A percentile compares a stretch with the other conserved stretches of the same genome.
These are phyloP conservation scores for Xylaria sp. DNA, from an alignment of 495 filamentous ascomycete species.

Conservation along the genomic window DNA sequence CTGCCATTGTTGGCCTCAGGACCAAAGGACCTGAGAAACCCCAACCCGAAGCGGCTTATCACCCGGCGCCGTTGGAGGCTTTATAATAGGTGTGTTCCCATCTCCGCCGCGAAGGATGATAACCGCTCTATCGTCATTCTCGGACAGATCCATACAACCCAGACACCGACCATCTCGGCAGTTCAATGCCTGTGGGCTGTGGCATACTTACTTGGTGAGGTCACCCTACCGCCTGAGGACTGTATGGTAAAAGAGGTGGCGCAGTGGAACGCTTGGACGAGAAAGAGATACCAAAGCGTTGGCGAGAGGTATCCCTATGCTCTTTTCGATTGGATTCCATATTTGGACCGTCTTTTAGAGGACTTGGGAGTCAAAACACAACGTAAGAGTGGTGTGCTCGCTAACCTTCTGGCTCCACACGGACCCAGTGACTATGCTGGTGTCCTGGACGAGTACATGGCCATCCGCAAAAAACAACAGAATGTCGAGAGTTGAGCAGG, in stretches of 20 bases:
- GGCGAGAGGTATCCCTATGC: conserved; percentile 66
- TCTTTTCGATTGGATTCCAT: conserved; percentile 70
- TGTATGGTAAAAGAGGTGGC: conserved; percentile 34
- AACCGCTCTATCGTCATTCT: conserved; percentile 3
- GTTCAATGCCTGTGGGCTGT: conserved; percentile 40
- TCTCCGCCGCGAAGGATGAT: no score
- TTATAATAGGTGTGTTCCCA: no score
- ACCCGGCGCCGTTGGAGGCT: no score
- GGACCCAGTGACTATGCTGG: neutral
- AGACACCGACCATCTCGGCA: conserved; percentile 35
- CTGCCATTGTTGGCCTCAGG: no score
- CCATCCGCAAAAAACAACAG: no score
- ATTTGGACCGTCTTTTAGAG: conserved; percentile 66
- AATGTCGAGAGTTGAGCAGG: no score
- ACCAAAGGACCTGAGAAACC: no score
- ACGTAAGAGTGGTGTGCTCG: neutral
- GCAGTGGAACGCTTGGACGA: conserved; percentile 48
- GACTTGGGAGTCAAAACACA: conserved; percentile 59
- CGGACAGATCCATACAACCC: conserved; percentile 4
- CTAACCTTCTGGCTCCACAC: neutral
- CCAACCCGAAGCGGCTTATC: no score
- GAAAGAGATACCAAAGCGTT: conserved; percentile 61
- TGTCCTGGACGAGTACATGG: neutral
- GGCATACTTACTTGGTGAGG: conserved; percentile 54
- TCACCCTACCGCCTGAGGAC: no score